These are phyloP conservation scores for Metarhizium sp. DNA, from an alignment of 2,329 filamentous ascomycete species.

Conservation along the genomic window DNA sequence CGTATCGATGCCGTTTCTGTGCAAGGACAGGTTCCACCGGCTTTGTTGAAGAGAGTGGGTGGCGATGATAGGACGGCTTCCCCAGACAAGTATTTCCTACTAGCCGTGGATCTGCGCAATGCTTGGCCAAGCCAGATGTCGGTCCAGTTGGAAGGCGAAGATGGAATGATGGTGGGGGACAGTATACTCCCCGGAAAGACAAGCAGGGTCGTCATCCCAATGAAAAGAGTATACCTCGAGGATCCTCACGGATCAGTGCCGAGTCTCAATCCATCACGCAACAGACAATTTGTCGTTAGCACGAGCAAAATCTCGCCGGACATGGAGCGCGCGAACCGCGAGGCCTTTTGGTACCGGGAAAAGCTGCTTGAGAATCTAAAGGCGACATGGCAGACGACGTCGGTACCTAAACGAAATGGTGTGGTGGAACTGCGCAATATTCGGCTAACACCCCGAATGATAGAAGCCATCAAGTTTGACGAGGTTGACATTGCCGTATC, in stretches of 20 bases:
- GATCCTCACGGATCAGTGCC: conserved; percentile 72
- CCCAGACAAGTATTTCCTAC: conserved; percentile 59
- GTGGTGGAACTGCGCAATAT: conserved; percentile 69
- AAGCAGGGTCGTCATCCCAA: conserved; percentile 63
- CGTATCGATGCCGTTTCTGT: conserved; percentile 73
- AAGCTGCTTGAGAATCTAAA: conserved; percentile 62
- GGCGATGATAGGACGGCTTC: conserved; percentile 26
- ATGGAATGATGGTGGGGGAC: conserved; percentile 40
- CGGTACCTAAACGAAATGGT: conserved; percentile 47
- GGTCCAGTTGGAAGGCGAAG: conserved; percentile 49
- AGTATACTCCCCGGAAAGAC: conserved; percentile 58
- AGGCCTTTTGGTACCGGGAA: conserved; percentile 89
- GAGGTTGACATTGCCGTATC: conserved; percentile 58
- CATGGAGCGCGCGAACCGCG: conserved; percentile 64
- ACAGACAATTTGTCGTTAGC: conserved; percentile 88
- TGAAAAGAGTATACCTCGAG: conserved; percentile 67
- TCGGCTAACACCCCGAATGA: conserved; percentile 65
- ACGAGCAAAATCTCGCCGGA: conserved; percentile 70
- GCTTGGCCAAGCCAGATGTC: conserved; percentile 76
- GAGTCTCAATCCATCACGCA: conserved; percentile 68
- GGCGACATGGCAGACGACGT: conserved; percentile 59
- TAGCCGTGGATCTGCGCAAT: conserved; percentile 79
- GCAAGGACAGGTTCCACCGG: conserved; percentile 52
- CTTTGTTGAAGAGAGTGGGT: conserved; percentile 44
- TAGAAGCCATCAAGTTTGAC: conserved; percentile 72